These are phyloP conservation scores for Physcomitrellopsis africana DNA, from an alignment of 225 moss, liverwort and hornwort genomes.

Conservation along the genomic window DNA sequence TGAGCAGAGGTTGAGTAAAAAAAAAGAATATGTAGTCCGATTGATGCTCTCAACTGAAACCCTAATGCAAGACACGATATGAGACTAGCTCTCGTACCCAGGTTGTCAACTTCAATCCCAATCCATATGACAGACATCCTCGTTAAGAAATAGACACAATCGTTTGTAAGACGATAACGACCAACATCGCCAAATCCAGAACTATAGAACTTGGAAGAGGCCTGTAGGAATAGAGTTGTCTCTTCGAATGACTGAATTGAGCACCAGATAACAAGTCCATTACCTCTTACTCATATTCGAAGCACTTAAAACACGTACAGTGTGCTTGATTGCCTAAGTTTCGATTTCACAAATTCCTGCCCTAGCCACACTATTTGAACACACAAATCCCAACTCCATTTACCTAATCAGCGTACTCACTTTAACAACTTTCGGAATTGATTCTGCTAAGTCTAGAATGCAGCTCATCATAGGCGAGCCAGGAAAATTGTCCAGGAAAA, in stretches of 20 bases:
- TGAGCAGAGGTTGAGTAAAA: too few species aligned
- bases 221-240: background rate
- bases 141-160: too few species aligned
- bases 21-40: too few species aligned
- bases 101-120: background rate
- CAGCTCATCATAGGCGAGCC: constrained; percentile 10
- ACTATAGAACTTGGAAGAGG: background rate
- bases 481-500: constrained; percentile 6
- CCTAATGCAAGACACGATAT: constrained; percentile 17
- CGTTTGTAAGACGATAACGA: too few species aligned
- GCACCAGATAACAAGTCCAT: background rate
- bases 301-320: background rate
- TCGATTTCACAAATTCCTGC: constrained; percentile 12
- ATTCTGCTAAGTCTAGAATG: constrained; percentile 10
- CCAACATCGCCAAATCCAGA: too few species aligned
- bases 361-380: constrained; percentile 13
- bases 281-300: background rate
- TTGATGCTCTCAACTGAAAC: constrained; percentile 8
- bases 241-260: constrained; percentile 15
- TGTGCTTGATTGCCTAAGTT: constrained; percentile 1
- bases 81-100: background rate
- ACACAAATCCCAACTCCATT: background rate
- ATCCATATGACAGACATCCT: background rate
- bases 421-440: background rate
- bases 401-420: background rate